Evolutionary conservation across 352 stramenopile species (phyloP).

Genomic region (Saprolegnia diclina): DNA sequence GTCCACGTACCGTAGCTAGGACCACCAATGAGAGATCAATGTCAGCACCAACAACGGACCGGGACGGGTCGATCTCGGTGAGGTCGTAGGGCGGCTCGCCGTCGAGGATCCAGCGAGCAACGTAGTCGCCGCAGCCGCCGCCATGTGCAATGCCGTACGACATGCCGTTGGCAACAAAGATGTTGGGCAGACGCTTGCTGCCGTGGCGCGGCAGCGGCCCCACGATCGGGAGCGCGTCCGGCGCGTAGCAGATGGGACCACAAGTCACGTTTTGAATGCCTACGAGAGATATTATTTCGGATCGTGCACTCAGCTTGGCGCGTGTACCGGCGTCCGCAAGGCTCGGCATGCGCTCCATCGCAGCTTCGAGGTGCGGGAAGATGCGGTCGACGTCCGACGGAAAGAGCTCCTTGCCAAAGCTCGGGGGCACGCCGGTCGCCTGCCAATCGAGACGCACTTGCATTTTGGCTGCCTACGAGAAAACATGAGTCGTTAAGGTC

Average conservation of each 20-base stretch:
- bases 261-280: slow-evolving; percentile 29
- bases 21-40: background rate
- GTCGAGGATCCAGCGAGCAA: slow-evolving; percentile 53
- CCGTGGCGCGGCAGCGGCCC: slow-evolving; percentile 32
- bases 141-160: slow-evolving; percentile 57
- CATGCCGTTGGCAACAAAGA: slow-evolving; percentile 54
- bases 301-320: slow-evolving; percentile 19
- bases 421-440: slow-evolving; percentile 47
- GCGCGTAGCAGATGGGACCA: slow-evolving; percentile 31
- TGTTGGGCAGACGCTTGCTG: slow-evolving; percentile 36
- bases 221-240: slow-evolving; percentile 41
- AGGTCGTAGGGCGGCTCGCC: slow-evolving; percentile 38
- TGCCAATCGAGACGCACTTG: slow-evolving; percentile 51
- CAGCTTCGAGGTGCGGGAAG: slow-evolving; percentile 36
- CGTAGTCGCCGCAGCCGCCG: slow-evolving; percentile 43
- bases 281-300: slow-evolving; percentile 21
- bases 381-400: slow-evolving; percentile 33
- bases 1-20: slow-evolving; percentile 26
- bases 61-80: slow-evolving; percentile 32
- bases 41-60: background rate
- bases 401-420: slow-evolving; percentile 35
- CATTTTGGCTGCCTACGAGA: slow-evolving; percentile 36
- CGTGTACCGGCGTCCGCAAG: slow-evolving; percentile 30
- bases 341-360: slow-evolving; percentile 32
- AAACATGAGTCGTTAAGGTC: slow-evolving; percentile 30